Base-by-base conservation (phyloP, 2,329 filamentous ascomycete genomes). In the Cadophora gregata region DNA sequence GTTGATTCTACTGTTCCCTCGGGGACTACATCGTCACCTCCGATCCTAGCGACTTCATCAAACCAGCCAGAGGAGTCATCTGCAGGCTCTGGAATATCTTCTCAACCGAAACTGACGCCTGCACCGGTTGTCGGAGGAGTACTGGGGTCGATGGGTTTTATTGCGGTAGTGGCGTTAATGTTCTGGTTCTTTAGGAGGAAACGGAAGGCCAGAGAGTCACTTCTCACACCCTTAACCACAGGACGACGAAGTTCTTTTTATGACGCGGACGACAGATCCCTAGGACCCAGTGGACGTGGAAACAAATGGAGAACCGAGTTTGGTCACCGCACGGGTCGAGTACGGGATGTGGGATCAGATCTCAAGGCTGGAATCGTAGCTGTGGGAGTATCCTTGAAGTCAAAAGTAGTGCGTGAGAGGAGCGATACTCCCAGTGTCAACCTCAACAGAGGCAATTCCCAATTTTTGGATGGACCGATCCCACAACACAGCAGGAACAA, bases 401-500 rank as follows among this genome's bases (percentile, higher is more conserved):
- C 72, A 33, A 76, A 73, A 53, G 67, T 75, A 16, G 67, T 67
- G 31, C 61, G 69, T 42, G 63, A 70, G 38, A 67, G 78, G 64
- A 77, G 75, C 31, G 78, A 76, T 56, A 78, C 76, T 9, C 77
- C 81, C 2, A 80, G 78, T 56, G 81, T 86, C 33, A 81, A 86
- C 65, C 78, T 86, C 69, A 81, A 86, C 74, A 79, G 83, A 58
- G 83, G 84, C 7, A 84, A 83, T 70, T 85, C 85, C 9, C 85
- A 86, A 70, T 85, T 84, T 68, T 77, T 79, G 14, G 73, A 76
- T 5, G 74, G 75, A 2, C 71, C 70, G 27, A 72, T 75, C 33
- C 66, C 75, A 16, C 74, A 74, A 31, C 80, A 81, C 68, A 82
- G 79, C 66, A 79, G 80, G 36, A 79, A 76, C 53, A 79, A 77